Evolutionary conservation across 352 stramenopile species (phyloP).

Genomic region (Pythium sp.): DNA sequence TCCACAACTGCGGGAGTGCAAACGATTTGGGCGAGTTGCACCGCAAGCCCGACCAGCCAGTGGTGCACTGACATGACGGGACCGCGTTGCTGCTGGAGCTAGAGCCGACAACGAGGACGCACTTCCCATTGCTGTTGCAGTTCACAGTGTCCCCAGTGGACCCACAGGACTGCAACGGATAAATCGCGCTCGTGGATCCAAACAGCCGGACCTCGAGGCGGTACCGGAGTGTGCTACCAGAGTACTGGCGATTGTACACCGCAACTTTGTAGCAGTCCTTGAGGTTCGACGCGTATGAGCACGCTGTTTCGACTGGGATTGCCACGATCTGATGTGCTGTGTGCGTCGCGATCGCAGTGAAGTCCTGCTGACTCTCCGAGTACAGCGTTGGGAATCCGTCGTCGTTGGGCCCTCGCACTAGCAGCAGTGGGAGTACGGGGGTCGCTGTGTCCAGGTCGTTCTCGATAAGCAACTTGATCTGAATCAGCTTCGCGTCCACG

Average conservation of each 20-base stretch:
- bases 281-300: conserved; percentile 28
- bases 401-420: conserved; percentile 49
- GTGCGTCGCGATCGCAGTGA: conserved; percentile 28
- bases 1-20: conserved; percentile 56
- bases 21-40: conserved; percentile 64
- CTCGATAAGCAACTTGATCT: conserved; percentile 45
- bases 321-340: conserved; percentile 33
- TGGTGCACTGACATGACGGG: conserved; percentile 49
- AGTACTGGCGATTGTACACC: conserved; percentile 60
- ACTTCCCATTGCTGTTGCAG: conserved; percentile 54
- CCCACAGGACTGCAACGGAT: conserved; percentile 22
- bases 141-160: conserved; percentile 24
- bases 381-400: conserved; percentile 53
- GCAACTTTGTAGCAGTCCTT: conserved; percentile 73
- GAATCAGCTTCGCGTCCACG: conserved; percentile 31
- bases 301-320: conserved; percentile 42
- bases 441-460: conserved; percentile 42
- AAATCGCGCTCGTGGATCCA: conserved; percentile 21
- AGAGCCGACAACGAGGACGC: conserved; percentile 27
- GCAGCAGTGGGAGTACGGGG: conserved; percentile 48
- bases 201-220: conserved; percentile 42
- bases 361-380: conserved; percentile 46
- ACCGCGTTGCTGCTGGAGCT: conserved; percentile 1
- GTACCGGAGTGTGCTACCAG: conserved; percentile 42
- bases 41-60: conserved; percentile 54